Evolutionary conservation across 257 asterid species (phyloP).

Genomic region (Salvia miltiorrhiza): DNA sequence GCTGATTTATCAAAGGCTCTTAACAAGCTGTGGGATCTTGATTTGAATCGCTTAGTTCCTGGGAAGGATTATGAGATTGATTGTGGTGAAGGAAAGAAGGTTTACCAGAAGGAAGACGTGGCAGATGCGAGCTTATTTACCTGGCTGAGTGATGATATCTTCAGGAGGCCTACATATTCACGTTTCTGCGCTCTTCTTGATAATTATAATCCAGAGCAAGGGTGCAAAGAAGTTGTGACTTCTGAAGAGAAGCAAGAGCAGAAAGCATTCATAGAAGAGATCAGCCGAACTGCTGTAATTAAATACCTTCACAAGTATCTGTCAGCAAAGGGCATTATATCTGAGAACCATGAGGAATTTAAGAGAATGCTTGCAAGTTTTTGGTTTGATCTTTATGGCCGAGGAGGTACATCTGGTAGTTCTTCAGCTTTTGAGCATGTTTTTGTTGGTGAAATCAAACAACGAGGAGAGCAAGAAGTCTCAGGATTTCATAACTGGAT

Average conservation of each 20-base stretch:
- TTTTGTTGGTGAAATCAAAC: conserved; percentile 96
- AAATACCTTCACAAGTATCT: conserved; percentile 79
- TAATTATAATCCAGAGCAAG: conserved; percentile 87
- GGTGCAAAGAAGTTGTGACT: conserved; percentile 79
- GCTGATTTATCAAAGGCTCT: conserved; percentile 62
- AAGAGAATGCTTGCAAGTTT: conserved; percentile 61
- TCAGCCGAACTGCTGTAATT: conserved; percentile 88
- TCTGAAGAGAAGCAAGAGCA: conserved; percentile 77
- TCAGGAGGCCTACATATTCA: conserved; percentile 62
- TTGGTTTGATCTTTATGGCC: conserved; percentile 86
- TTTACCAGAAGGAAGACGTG: conserved; percentile 65
- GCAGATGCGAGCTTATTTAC: conserved; percentile 77
- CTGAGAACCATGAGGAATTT: conserved; percentile 54
- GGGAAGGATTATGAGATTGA: conserved; percentile 83
- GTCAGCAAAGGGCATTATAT: conserved; percentile 44
- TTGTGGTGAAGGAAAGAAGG: conserved; percentile 88
- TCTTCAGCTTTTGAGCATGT: conserved; percentile 99
- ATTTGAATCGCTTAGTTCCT: conserved; percentile 66
- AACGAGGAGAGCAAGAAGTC: conserved; percentile 67
- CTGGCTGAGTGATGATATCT: conserved; percentile 67
- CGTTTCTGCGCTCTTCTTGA: conserved; percentile 93
- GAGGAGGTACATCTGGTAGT: conserved; percentile 81
- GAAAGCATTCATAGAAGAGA: conserved; percentile 85
- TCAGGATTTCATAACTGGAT: conserved; percentile 98
- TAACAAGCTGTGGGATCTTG: conserved; percentile 84